phyloP scores from a whole-genome alignment of 169 alveolate genomes.

The Theileria equi region DNA sequence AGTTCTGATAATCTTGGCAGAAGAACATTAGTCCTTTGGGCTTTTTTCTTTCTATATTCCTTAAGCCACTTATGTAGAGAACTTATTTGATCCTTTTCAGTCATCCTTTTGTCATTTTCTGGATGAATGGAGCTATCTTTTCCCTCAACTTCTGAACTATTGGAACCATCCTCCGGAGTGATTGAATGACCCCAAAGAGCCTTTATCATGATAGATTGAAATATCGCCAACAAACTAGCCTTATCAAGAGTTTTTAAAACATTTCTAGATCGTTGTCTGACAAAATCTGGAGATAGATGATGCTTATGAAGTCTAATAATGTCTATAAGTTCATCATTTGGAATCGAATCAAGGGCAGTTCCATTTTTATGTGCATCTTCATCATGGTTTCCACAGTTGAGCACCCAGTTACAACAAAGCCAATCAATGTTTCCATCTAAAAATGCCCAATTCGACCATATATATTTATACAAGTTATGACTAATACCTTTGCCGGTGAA shows the following conservation, averaged over 20 bases:
- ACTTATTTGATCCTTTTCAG: background rate
- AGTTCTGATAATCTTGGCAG: conserved; percentile 6
- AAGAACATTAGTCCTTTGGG: background rate
- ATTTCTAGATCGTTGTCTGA: conserved; percentile 46
- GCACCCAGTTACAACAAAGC: conserved; percentile 62
- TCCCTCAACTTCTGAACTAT: too few species aligned
- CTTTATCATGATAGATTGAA: conserved; percentile 51
- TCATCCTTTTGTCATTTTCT: background rate
- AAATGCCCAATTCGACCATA: conserved; percentile 47
- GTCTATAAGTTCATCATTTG: conserved; percentile 43
- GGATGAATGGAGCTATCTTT: too few species aligned
- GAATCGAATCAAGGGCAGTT: conserved; percentile 6
- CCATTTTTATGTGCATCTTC: conserved; percentile 26
- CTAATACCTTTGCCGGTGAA: conserved; percentile 29
- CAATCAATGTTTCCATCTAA: conserved; percentile 47
- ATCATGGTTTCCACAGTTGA: conserved; percentile 47
- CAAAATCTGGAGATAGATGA: conserved; percentile 48
- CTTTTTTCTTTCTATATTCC: conserved; percentile 16
- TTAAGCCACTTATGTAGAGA: conserved; percentile 38
- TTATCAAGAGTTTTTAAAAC: conserved; percentile 36
- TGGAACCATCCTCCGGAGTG: too few species aligned
- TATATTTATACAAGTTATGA: conserved; percentile 35
- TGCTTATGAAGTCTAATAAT: conserved; percentile 51
- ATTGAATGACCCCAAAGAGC: conserved; percentile 50
- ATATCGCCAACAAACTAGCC: conserved; percentile 38